phyloP scores from a whole-genome alignment of 192 early-diverging fungal genomes.

The Phycomyces nitens region DNA sequence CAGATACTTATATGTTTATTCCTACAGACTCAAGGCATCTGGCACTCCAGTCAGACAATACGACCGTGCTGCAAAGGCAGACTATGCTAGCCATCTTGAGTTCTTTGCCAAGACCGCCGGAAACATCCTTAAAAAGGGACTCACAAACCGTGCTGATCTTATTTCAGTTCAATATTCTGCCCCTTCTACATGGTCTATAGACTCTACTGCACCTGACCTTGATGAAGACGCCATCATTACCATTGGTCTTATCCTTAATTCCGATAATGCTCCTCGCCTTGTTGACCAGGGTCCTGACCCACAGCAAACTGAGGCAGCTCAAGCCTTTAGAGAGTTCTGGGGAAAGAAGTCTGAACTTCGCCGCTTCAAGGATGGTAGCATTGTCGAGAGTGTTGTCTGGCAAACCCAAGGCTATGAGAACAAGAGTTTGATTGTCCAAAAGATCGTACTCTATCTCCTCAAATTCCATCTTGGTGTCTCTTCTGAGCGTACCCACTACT shows the following conservation, averaged over 20 bases:
- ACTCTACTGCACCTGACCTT: conserved; percentile 17
- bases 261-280: conserved; percentile 59
- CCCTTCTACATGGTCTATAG: conserved; percentile 39
- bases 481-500: conserved; percentile 47
- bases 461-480: conserved; percentile 64
- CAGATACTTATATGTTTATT: too few species aligned
- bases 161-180: conserved; percentile 37
- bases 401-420: conserved; percentile 55
- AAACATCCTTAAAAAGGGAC: conserved; percentile 40
- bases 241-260: conserved; percentile 73
- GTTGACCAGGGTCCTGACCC: conserved; percentile 89
- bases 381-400: conserved; percentile 89
- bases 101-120: conserved; percentile 45
- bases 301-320: conserved; percentile 60
- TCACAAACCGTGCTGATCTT: conserved; percentile 48
- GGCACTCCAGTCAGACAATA: conserved; percentile 25
- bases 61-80: conserved; percentile 25
- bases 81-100: conserved; percentile 44
- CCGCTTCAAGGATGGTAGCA: conserved; percentile 92
- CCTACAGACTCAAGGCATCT: conserved; percentile 3
- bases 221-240: conserved; percentile 41
- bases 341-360: conserved; percentile 86
- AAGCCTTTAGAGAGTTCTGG: conserved; percentile 79
- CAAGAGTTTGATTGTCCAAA: conserved; percentile 69
- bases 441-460: conserved; percentile 77